Evolutionary conservation across 1,284 basidiomycete genomes (phyloP).

Genomic region (Wallemia hederae): DNA sequence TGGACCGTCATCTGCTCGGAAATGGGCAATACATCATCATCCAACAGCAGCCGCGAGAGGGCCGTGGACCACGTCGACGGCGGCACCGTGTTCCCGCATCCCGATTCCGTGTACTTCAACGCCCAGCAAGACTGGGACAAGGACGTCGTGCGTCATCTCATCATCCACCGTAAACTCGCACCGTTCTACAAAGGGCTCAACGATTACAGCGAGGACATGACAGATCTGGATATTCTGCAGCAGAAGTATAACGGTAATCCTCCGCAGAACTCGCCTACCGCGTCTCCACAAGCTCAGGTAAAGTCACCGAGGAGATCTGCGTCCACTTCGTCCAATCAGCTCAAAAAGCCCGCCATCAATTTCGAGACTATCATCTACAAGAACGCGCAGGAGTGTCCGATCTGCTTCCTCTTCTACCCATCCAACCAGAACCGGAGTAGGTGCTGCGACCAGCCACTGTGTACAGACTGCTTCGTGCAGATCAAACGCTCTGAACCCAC

Average conservation of each 20-base stretch:
- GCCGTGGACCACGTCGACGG: conserved; percentile 34
- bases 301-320: conserved; percentile 10
- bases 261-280: conserved; percentile 13
- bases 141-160: conserved; percentile 50
- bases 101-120: conserved; percentile 44
- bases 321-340: conserved; percentile 11
- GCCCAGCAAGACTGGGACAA: conserved; percentile 59
- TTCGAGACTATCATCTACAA: conserved; percentile 51
- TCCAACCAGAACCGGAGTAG: conserved; percentile 83
- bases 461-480: conserved; percentile 96
- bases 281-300: conserved; percentile 14
- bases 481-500: conserved; percentile 90
- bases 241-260: conserved; percentile 3
- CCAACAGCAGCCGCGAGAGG: conserved; percentile 34
- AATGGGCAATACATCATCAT: neutral
- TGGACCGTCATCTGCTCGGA: neutral
- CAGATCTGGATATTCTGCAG: conserved; percentile 45
- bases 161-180: conserved; percentile 58
- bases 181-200: conserved; percentile 90
- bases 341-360: conserved; percentile 27
- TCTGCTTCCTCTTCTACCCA: conserved; percentile 94
- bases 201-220: conserved; percentile 65
- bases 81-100: conserved; percentile 59
- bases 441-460: conserved; percentile 94
- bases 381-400: conserved; percentile 85